Conservation (phyloP, 2,329 filamentous ascomycete genomes). For the Onygenales sp. region DNA sequence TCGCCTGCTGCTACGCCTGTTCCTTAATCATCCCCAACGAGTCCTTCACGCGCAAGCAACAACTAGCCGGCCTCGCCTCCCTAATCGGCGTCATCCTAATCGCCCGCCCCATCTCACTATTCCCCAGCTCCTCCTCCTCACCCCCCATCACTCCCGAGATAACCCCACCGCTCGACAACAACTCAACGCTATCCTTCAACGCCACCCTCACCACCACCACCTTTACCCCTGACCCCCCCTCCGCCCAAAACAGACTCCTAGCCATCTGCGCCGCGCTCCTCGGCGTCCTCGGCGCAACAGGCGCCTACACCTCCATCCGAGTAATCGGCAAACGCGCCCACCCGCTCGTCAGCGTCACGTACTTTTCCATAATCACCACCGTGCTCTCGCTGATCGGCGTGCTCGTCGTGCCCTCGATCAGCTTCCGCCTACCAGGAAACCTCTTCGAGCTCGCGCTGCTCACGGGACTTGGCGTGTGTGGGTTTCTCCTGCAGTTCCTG, state of each 20-base stretch:
- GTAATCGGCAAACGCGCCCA: constrained; percentile 73
- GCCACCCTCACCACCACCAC: constrained; percentile 10
- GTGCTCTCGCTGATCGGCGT: constrained; percentile 57
- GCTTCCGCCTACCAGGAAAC: constrained; percentile 47
- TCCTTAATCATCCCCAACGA: constrained; percentile 62
- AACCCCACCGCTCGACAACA: neutral
- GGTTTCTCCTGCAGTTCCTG: constrained; percentile 81
- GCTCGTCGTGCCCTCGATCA: constrained; percentile 44
- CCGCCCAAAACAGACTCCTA: constrained; percentile 55
- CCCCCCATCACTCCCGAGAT: constrained; percentile 3
- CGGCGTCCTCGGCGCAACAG: constrained; percentile 66
- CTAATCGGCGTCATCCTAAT: constrained; percentile 75
- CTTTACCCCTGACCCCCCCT: constrained; percentile 19
- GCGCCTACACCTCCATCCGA: constrained; percentile 67
- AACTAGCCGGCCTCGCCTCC: constrained; percentile 65
- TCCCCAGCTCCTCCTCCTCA: constrained; percentile 25
- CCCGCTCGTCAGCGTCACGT: constrained; percentile 76
- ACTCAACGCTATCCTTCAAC: constrained; percentile 15
- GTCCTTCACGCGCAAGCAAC: constrained; percentile 67
- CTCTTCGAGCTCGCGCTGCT: constrained; percentile 57
- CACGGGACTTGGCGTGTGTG: constrained; percentile 58
- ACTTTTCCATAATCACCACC: constrained; percentile 64
- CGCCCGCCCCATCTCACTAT: constrained; percentile 57
- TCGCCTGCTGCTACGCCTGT: constrained; percentile 69
- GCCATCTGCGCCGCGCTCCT: constrained; percentile 65